phyloP scores from a whole-genome alignment of 1,139 yeast species.

The Kurtzmaniella quercitrusa region DNA sequence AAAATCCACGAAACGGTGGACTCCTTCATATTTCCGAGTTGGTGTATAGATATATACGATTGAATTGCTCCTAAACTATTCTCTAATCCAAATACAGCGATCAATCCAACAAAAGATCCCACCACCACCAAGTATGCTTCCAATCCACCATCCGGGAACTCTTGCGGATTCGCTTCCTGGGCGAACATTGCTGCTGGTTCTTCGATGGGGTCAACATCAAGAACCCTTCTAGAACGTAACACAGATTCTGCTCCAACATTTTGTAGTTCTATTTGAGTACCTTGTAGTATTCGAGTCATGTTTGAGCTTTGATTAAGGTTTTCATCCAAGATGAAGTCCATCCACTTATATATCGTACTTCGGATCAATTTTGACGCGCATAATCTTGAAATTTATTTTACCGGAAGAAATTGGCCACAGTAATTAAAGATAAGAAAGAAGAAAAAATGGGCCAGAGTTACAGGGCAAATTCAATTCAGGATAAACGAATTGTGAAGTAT shows the following conservation, averaged over 20 bases:
- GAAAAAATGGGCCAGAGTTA: no score
- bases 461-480: no score
- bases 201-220: neutral
- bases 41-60: slow-evolving; percentile 50
- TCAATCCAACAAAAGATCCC: slow-evolving; percentile 57
- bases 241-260: neutral
- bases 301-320: no score
- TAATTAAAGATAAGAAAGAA: no score
- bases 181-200: slow-evolving; percentile 17
- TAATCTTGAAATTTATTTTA: no score
- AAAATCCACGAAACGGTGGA: slow-evolving; percentile 61
- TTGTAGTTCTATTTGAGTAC: neutral
- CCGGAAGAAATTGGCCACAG: no score
- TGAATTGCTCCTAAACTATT: slow-evolving; percentile 61
- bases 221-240: neutral
- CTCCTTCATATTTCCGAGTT: slow-evolving; percentile 36
- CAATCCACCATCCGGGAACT: slow-evolving; percentile 62
- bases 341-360: no score
- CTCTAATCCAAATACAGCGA: slow-evolving; percentile 60
- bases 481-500: no score
- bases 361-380: no score
- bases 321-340: no score
- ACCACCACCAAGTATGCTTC: slow-evolving; percentile 55
- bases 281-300: neutral
- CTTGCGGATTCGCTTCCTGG: slow-evolving; percentile 20